Percentiles rank a stretch among this genome's conserved stretches.
These are phyloP conservation scores for Akanthomyces dipterigenus DNA, from an alignment of 2,329 filamentous ascomycete species.

Conservation along the genomic window DNA sequence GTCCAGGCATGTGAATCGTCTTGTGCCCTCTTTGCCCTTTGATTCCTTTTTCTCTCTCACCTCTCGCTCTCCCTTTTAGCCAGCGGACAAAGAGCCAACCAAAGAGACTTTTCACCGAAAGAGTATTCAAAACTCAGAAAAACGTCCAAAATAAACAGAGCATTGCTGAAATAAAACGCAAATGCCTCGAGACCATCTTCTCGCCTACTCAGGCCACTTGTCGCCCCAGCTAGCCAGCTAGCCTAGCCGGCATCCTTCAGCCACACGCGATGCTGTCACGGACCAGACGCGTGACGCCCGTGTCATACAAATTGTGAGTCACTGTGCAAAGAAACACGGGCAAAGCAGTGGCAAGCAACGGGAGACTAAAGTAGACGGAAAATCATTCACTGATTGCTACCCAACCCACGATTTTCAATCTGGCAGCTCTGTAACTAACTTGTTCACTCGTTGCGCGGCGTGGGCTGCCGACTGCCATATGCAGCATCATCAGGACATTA, in stretches of 20 bases:
- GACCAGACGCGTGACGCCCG: conserved; percentile 6
- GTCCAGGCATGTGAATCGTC: too few species aligned
- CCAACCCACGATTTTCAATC: not conserved
- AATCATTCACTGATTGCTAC: not conserved
- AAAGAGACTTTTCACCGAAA: too few species aligned
- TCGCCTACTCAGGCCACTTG: not conserved
- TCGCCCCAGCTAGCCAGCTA: not conserved
- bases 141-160: too few species aligned
- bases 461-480: not conserved
- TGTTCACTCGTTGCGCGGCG: not conserved
- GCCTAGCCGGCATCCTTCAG: not conserved
- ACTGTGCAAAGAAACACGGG: conserved; percentile 1
- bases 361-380: not conserved
- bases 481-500: not conserved
- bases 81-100: too few species aligned
- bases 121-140: too few species aligned
- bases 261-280: conserved; percentile 8
- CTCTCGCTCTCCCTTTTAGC: too few species aligned
- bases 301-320: conserved; percentile 7
- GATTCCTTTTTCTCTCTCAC: too few species aligned
- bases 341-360: not conserved
- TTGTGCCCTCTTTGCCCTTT: too few species aligned
- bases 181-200: not conserved
- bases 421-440: not conserved
- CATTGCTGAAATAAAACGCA: not conserved